phyloP scores from a whole-genome alignment of 257 asterid genomes.

The Gentiana dahurica region DNA sequence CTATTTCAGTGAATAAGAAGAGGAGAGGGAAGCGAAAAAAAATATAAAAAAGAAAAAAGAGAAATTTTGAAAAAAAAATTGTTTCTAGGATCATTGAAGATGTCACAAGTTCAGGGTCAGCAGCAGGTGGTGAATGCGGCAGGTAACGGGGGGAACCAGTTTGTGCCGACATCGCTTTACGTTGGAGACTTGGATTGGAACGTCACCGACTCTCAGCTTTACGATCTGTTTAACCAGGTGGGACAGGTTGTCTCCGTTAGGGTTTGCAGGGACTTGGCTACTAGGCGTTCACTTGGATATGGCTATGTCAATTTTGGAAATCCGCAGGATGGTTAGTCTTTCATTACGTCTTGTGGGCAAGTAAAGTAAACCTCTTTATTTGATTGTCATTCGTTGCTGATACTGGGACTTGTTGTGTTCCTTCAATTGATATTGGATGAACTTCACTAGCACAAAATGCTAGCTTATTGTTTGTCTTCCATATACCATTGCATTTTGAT shows the following conservation, averaged over 20 bases:
- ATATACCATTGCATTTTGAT: no score
- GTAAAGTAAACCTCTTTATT: no score
- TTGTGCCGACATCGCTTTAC: conserved; percentile 65
- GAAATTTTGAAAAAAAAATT: conserved; percentile 14
- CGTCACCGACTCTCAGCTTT: conserved; percentile 79
- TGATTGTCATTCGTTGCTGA: no score
- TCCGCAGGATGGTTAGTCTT: conserved; percentile 59
- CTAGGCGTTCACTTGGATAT: conserved; percentile 69
- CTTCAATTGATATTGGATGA: no score
- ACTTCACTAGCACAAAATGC: no score
- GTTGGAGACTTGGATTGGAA: conserved; percentile 79
- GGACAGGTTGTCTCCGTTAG: conserved; percentile 91
- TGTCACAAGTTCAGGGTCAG: conserved; percentile 87
- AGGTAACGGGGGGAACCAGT: conserved; percentile 35
- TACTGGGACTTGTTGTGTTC: no score
- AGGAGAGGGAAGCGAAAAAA: conserved; percentile 80
- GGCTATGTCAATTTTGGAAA: conserved; percentile 85
- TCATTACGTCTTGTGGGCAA: no score
- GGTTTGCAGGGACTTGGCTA: conserved; percentile 81
- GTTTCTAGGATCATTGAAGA: conserved; percentile 13
- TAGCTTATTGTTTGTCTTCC: no score
- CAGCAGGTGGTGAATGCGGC: conserved; percentile 34
- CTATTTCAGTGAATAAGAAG: conserved; percentile 47
- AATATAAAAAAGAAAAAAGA: conserved; percentile 26
- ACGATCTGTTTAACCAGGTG: conserved; percentile 76